Evolutionary conservation across 1,284 basidiomycete species (phyloP), one percentile per base, ranked within the genome.

Genomic region (Ustilago vetiveriae): DNA sequence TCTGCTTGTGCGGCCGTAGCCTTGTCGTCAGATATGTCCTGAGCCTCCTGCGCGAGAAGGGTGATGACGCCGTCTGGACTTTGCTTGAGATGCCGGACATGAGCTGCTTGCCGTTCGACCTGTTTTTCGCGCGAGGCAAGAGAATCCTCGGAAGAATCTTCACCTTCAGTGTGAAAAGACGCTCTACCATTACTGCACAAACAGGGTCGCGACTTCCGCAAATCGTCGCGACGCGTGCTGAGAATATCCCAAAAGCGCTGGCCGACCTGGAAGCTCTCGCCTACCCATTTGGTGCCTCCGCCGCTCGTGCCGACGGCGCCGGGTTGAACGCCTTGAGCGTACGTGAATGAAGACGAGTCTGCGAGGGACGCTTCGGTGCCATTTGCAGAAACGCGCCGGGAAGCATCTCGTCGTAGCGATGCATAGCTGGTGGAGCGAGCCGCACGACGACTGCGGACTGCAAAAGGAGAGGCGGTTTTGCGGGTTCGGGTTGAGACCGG

Each of bases 231-330:
- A 6, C 68, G 65, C n/a, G 48, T 37, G n/a, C 69, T 53, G 29
- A 76, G 40, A 22, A 77, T 64, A 41, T 76, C 67, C 54, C 58
- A 70, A 30, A 81, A 77, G 33, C 71, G 53, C 27, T 59, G 40
- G 19, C 80, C 80, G 9, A 81, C 55, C 45, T 76, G 63, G 41
- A 80, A 82, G 39, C 72, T 75, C 24, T 60, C 46, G 9, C 80
- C 80, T 13, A 80, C 70, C 77, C 76, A 79, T 24, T 77, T 77
- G 6, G 76, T 76, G 16, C 76, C 76, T 3, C 76, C 76, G n/a
- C 57, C 51, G 46, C 75, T 77, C 17, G 75, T 78, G n/a, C 76
- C 76, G 3, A 79, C 64, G 2, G 53, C 45, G 30, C 76, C 76
- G 2, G 72, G 63, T 8, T 24, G 41, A 6, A 76, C 60, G 38